Base-by-base conservation (phyloP, 176 grass and related monocot genomes). In the Oryza glaberrima region DNA sequence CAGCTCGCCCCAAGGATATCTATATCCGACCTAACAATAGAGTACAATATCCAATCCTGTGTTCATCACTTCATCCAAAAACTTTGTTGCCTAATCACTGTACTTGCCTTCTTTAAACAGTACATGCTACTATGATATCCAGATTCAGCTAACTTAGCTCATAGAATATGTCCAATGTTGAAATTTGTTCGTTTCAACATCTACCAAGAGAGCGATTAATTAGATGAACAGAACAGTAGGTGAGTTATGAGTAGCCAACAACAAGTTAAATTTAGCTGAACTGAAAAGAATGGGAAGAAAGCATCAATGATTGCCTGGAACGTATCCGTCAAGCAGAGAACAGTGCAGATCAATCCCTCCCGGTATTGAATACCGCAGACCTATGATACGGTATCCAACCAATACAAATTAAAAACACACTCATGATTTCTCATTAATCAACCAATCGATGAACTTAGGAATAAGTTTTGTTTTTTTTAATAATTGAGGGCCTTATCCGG, bases 401-500 rank as follows among this genome's bases (percentile, higher is more conserved):
- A 38, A 5, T 30, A 26, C 11, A 41, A 16, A 10, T 63, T 63
- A 63, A 23, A 23, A 63, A 63, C 58, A 10, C 58, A 23, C 58
- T 63, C 20, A 23, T 63, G 20, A 54, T 41, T 26, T 12, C 45
- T 20, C 67, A 36, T 82, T 78, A 73, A 83, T 67, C 17, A 73
- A 86, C 60, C 17, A 74, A 72, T 69, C 65, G 11, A 63, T 9
- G 54, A 17, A n/a, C n/a, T 63, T 14, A n/a, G 28, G 46, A 78
- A 61, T 56, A 56, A 20, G 52, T 20, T 71, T 9, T 71, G n/a
- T 23, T 68, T 30, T 14, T 30, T 11, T 30, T 8, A 75, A 79
- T 79, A 23, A 83, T 86, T 34, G 41, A 16, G 46, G 49, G 38
- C 67, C 73, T 90, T 83, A 81, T 91, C 89, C 76, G 64, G 68